Evolutionary conservation across 75 land plant genomes (phyloP), one percentile per base, ranked within the genome.

Genomic region (Chamaecyparis obtusa): DNA sequence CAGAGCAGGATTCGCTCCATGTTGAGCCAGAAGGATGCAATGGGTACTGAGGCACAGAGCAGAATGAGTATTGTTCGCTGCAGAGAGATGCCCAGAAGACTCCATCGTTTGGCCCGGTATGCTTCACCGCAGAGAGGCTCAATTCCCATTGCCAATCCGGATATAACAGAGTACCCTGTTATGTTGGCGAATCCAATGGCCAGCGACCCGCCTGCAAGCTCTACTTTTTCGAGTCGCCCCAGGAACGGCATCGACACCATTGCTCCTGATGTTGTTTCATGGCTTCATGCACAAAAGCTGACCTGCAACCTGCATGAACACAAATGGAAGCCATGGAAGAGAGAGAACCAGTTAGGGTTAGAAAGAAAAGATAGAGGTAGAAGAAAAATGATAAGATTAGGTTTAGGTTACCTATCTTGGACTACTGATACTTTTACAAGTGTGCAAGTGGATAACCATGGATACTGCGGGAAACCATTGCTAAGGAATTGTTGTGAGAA

Each of bases 131-230:
- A 92, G 36, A 92, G 90, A 37, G 93, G 93, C 60, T 92, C 93
- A 91, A 92, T 92, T 4, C 93, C 93, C 93, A 92, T 90, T 17
- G 93, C 93, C 49, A 92, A 69, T 16, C 93, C 93, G 30, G 91
- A 87, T 17, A 92, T 85, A 19, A 92, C 92, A 16, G 93, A 92
- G 87, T 92, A 92, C n/a, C 93, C 91, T 13, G 93, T 91, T 54
- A 91, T 91, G 88, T 91, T 91, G 2, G 92, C 92, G 35, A 91
- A 90, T 21, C 92, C 92, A 56, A 92, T 92, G 57, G 93, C 88
- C 1, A 92, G 86, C 7, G 93, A 88, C 16, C 93, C 93, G 9
- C 93, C 93, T 9, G 93, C 93, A 5, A 92, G 85, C 85, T 92
- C 93, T n/a, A 87, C 78, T 72, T 92, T 90, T 35, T 92, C 93